A percentile compares a stretch with the other conserved stretches of the same genome.
Conservation (phyloP, 768 basidiomycete species). For the Suillus americanus region DNA sequence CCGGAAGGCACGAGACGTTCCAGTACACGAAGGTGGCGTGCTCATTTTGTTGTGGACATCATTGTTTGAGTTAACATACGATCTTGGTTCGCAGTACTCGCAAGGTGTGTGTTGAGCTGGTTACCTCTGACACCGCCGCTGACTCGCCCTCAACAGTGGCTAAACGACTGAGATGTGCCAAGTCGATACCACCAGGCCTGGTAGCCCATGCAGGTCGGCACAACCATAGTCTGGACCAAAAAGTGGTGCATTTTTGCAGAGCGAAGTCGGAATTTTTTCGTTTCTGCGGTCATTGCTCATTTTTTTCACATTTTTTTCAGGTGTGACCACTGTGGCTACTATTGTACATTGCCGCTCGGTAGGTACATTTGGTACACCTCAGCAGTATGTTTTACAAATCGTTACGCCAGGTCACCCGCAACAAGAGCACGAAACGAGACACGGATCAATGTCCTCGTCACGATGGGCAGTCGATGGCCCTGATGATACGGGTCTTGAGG, state of each 20-base stretch:
- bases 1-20: conserved; percentile 58
- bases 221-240: conserved; percentile 43
- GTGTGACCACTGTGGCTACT: conserved; percentile 57
- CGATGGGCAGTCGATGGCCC: conserved; percentile 57
- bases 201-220: conserved; percentile 48
- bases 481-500: conserved; percentile 48
- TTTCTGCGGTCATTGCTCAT: not conserved
- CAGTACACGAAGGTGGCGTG: conserved; percentile 58
- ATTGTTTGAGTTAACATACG: not conserved
- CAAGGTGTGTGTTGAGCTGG: conserved; percentile 41
- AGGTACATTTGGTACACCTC: not conserved
- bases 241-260: conserved; percentile 57
- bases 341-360: conserved; percentile 59
- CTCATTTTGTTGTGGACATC: not conserved
- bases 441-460: conserved; percentile 62
- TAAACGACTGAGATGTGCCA: conserved; percentile 50
- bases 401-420: conserved; percentile 50
- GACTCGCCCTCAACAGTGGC: conserved; percentile 32
- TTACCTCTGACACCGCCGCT: not conserved
- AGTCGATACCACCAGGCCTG: conserved; percentile 43
- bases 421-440: conserved; percentile 59
- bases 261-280: conserved; percentile 31
- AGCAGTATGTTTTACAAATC: not conserved
- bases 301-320: conserved; percentile 24
- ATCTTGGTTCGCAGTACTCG: conserved; percentile 39